Percentiles rank a stretch among this genome's conserved stretches.
Evolutionary conservation across 805 yeast genomes (phyloP).

Genomic region (Saccharomycopsis sp.): DNA sequence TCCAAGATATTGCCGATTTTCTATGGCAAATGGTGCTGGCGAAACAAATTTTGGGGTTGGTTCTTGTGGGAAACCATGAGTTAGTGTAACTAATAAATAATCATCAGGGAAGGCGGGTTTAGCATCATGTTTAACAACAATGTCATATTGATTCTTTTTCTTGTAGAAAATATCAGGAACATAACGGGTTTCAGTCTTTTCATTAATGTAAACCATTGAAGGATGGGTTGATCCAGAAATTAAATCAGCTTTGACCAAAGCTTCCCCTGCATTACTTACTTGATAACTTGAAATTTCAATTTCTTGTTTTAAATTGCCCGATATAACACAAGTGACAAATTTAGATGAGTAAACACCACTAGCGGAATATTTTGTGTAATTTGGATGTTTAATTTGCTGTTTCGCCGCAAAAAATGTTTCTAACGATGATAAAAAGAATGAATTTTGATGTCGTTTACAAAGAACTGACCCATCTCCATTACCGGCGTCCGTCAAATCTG

Average conservation of each 20-base stretch:
- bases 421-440: constrained; percentile 82
- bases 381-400: constrained; percentile 62
- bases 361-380: constrained; percentile 54
- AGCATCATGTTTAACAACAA: constrained; percentile 82
- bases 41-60: constrained; percentile 44
- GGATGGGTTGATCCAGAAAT: constrained; percentile 89
- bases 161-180: constrained; percentile 93
- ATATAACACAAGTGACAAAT: constrained; percentile 86
- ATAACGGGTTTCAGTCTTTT: constrained; percentile 64
- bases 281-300: constrained; percentile 90
- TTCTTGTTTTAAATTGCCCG: constrained; percentile 84
- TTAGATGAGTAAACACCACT: constrained; percentile 72
- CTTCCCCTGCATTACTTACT: constrained; percentile 82
- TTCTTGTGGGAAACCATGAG: constrained; percentile 85
- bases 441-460: constrained; percentile 87
- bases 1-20: constrained; percentile 72
- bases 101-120: constrained; percentile 94
- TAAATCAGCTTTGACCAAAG: constrained; percentile 77
- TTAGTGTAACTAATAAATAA: constrained; percentile 73
- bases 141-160: constrained; percentile 78
- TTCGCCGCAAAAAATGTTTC: constrained; percentile 81
- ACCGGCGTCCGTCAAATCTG: constrained; percentile 87
- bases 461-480: constrained; percentile 81
- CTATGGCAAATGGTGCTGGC: constrained; percentile 56
- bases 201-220: constrained; percentile 72